Evolutionary conservation across 306 rosid genomes (phyloP), one percentile per base, ranked within the genome.

Genomic region (Mucuna pruriens): DNA sequence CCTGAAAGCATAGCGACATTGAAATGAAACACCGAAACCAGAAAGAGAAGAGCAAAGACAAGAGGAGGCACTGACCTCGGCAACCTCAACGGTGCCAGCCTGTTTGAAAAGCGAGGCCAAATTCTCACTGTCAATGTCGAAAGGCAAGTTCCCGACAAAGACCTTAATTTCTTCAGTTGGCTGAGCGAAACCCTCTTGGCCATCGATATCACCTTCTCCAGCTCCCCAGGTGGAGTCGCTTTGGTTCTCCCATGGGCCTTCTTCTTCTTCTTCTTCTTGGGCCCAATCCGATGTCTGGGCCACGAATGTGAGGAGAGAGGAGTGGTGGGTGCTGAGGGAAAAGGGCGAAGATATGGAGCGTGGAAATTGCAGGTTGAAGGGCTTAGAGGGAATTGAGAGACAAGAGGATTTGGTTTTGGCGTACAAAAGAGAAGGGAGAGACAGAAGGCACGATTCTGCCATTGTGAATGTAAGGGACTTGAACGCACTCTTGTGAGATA

Each of bases 111-210:
- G 88, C 90, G 70, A 60, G 13, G 97, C 99, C 80, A 95, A 51
- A 33, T 68, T 88, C 46, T 93, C 79, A 67, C 99, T 91, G 34
- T 91, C 99, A 71, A 91, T 84, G 63, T 95, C 93, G 70, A 65
- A 95, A 49, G 99, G 96, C 90, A 95, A 90, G 75, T 95, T 95
- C 55, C 98, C 99, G 54, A 91, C 94, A 74, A 84, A 95, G 26
- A 95, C 54, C 77, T 95, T 95, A 10, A 94, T 91, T 0, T 95
- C 98, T 74, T 95, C 98, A 3, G 89, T 65, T 0, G 95, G 89
- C 33, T 91, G 92, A 0, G 46, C 86, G 26, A 19, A 87, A 34
- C n/a, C 89, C 31, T 23, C 82, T 44, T n/a, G 82, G 2, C 26
- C 44, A 12, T 78, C 88, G 9, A 38, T 62, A 22, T 2, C 75